Base-by-base conservation (phyloP, 2,329 filamentous ascomycete genomes). In the Stagonosporopsis cucurbitacearum region DNA sequence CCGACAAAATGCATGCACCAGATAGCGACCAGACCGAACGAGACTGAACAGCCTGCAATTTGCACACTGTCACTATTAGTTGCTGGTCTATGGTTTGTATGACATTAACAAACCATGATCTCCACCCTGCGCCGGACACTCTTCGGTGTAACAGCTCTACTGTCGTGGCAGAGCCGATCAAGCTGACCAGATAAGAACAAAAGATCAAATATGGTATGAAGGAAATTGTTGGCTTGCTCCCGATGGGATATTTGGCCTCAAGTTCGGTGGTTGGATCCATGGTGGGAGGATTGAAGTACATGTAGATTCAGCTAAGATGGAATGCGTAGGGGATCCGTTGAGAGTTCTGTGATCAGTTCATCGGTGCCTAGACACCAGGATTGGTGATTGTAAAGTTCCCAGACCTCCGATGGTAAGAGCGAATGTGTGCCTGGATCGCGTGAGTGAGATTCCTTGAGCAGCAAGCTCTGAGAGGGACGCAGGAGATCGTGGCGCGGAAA, bases 61-160 rank as follows among this genome's bases (percentile, higher is more conserved):
- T 81, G 78, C 11, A 78, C 60, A 74, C 77, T 80, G 9, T 28
- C 42, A 62, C 35, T 64, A 48, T 41, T 51, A 51, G 23, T 15
- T 15, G 11, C 28, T 35, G 6, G 40, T 28, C 8, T 12, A 6
- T 19, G 66, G 74, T 67, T 33, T 64, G 64, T 3, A 67, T 55
- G 33, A 65, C 59, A 46, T 68, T 73, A 47, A 60, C 60, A 36
- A 61, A 73, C 71, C 63, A 70, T 52, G 64, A 64, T 36, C 70
- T 62, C 70, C 69, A 73, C 37, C 70, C 70, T 40, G 57, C 57
- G 50, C 83, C 83, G 2, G 88, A 86, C 1, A 89, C 92, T 63
- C 90, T 82, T 55, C 90, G 81, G 70, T 95, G 90, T 47, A 96
- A 86, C 55, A 96, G 79, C 74, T 96, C 92, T 28, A 96, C 80